These are phyloP conservation scores for Myxozyma sirexii DNA, from an alignment of 805 yeast genomes.

Conservation along the genomic window DNA sequence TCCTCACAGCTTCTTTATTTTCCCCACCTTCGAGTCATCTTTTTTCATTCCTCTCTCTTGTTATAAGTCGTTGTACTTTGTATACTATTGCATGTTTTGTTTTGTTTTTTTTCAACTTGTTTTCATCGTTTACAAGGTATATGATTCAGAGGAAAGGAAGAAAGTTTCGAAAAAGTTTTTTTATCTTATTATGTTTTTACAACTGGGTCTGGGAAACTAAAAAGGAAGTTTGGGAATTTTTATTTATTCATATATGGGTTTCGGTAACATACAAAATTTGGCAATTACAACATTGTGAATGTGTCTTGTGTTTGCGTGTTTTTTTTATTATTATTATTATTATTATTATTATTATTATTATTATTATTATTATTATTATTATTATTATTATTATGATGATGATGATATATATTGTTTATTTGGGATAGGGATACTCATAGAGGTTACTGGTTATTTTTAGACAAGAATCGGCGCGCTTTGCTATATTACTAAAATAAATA, in stretches of 20 bases:
- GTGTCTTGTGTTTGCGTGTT: no score
- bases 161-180: slow-evolving; percentile 19
- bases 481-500: slow-evolving; percentile 2
- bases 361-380: slow-evolving; percentile 2
- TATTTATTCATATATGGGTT: slow-evolving; percentile 13
- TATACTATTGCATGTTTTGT: background rate
- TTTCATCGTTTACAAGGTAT: background rate
- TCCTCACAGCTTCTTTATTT: slow-evolving; percentile 12
- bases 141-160: slow-evolving; percentile 4
- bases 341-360: background rate
- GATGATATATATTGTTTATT: slow-evolving; percentile 15
- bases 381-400: slow-evolving; percentile 1
- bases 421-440: slow-evolving; percentile 27
- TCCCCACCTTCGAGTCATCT: slow-evolving; percentile 15
- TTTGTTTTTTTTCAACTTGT: slow-evolving; percentile 10
- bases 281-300: no score
- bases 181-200: slow-evolving; percentile 9
- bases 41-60: background rate
- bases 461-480: slow-evolving; percentile 24
- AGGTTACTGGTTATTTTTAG: slow-evolving; percentile 20
- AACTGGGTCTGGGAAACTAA: slow-evolving; percentile 21
- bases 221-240: slow-evolving; percentile 20
- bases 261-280: slow-evolving; percentile 13
- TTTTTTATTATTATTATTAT: background rate
- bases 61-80: no score